Conservation (phyloP, 225 moss, liverwort and hornwort species). For the Straminergon stramineum region DNA sequence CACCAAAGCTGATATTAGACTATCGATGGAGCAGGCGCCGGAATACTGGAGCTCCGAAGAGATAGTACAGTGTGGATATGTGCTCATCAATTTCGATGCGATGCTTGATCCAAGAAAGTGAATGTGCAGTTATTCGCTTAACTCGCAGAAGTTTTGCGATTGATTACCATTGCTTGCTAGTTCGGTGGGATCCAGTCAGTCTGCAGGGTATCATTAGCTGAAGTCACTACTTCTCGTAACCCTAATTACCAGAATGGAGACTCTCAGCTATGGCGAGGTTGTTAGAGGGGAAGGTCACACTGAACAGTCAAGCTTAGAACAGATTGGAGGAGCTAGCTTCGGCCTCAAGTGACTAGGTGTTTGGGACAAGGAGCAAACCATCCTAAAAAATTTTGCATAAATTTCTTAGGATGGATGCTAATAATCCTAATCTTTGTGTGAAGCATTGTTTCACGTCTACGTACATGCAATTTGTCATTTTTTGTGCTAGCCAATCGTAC, state of each 20-base stretch:
- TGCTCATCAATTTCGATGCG: not conserved
- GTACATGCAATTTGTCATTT: no score
- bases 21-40: not conserved
- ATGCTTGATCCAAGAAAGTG: not conserved
- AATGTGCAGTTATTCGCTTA: not conserved
- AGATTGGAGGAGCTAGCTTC: not conserved
- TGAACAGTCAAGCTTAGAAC: not conserved
- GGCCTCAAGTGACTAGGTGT: no score
- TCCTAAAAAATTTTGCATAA: no score
- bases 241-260: not conserved
- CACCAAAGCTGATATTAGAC: not conserved
- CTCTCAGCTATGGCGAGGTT: not conserved
- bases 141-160: not conserved
- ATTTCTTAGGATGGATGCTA: no score
- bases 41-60: not conserved
- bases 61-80: not conserved
- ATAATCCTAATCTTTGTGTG: no score
- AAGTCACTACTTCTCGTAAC: not conserved
- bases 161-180: not conserved
- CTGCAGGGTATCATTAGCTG: not conserved
- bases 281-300: not conserved
- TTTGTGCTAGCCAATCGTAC: no score
- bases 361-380: not conserved
- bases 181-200: not conserved
- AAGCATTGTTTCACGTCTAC: no score